Base-by-base conservation (phyloP, 1,284 basidiomycete species). In the Ustilago sp. region DNA sequence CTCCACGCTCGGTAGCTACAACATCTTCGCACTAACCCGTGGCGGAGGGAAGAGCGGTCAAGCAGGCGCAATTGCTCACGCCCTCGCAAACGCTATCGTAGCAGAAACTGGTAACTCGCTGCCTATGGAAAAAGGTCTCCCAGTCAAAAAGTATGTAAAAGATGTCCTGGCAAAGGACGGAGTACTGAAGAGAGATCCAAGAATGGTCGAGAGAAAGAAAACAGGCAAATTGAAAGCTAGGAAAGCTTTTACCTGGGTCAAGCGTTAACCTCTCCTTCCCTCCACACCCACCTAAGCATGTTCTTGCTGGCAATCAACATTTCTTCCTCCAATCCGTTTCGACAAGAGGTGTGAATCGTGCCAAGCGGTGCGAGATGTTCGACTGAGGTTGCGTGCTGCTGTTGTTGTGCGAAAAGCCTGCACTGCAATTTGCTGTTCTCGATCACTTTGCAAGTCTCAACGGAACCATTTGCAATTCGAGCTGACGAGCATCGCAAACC, bases 131-230 rank as follows among this genome's bases (percentile, higher is more conserved):
- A 66, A 83, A 41, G 76, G 80, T 23, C 48, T 67, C 17, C 64
- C 74, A 31, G 52, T 63, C 0, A 81, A 81, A 31, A 70, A 68
- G 59, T 72, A 63, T 19, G 68, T 76, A 31, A 59, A 58, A 36
- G 89, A 91, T 1, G 88, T 94, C 32, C 87, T 98, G 70, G 89
- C 82, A 91, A 91, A 89, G 92, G 95, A 94, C 74, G 93, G 94
- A 88, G 88, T 96, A 43, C 87, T 95, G 69, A 91, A 91, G 86
- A 91, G 96, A 84, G 96, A 99, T 88, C 93, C 94, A 53, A 92
- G 96, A 87, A 94, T 95, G 92, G 95, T 98, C 36, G 96, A 99
- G 88, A 90, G 96, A 80, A 99, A 99, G 88, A 98, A 98, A 90
- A 94, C 96, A 8, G 93, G 93, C 71, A 87, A 91, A 79, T 91